These are phyloP conservation scores for Metschnikowia santaceciliae DNA, from an alignment of 805 yeast species.

Conservation along the genomic window DNA sequence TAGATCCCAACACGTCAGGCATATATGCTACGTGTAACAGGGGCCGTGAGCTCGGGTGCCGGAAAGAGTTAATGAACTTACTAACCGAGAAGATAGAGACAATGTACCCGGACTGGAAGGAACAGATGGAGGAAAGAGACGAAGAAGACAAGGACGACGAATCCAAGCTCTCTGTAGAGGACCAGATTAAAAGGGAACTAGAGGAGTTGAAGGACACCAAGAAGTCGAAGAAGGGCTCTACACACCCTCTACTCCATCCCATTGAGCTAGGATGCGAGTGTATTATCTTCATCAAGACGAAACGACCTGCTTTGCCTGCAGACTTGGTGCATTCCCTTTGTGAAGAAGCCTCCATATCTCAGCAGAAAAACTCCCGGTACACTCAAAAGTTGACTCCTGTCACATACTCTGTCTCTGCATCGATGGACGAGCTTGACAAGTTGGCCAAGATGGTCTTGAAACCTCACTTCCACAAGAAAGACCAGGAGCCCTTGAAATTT, in stretches of 20 bases:
- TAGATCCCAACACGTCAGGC: conserved; percentile 86
- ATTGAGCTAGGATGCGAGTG: conserved; percentile 75
- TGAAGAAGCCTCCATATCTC: conserved; percentile 49
- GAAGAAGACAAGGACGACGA: conserved; percentile 21
- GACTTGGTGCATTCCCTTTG: conserved; percentile 63
- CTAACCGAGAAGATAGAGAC: conserved; percentile 41
- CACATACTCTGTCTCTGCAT: conserved; percentile 67
- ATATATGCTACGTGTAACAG: conserved; percentile 86
- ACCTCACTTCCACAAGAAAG: conserved; percentile 59
- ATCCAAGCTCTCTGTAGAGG: conserved; percentile 61
- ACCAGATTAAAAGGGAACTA: conserved; percentile 68
- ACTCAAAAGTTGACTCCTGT: conserved; percentile 82
- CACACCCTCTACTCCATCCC: conserved; percentile 42
- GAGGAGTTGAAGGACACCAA: conserved; percentile 49
- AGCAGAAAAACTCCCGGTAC: conserved; percentile 59
- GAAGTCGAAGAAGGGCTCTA: conserved; percentile 36
- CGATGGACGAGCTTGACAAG: conserved; percentile 60
- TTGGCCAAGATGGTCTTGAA: conserved; percentile 57
- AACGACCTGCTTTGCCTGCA: conserved; percentile 77
- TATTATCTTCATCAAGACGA: conserved; percentile 77
- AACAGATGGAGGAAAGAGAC: conserved; percentile 17
- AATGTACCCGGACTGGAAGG: conserved; percentile 26
- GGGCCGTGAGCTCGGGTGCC: conserved; percentile 71
- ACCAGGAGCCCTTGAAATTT: conserved; percentile 47
- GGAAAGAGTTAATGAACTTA: conserved; percentile 63